Base-by-base conservation (phyloP, 106 monocot species). In the Allium cepa region DNA sequence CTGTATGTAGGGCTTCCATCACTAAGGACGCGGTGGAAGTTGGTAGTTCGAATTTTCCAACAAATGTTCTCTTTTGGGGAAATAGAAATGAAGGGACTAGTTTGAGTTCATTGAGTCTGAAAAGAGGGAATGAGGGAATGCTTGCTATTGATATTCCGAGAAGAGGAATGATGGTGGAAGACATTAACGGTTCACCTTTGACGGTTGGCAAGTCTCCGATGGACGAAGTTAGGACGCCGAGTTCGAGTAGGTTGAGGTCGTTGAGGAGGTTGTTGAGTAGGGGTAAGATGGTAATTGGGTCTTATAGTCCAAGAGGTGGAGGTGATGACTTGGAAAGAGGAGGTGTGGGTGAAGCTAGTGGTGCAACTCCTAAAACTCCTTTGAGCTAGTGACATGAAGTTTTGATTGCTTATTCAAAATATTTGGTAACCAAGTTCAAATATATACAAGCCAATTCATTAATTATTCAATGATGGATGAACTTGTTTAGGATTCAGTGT, bases 1-100 rank as follows among this genome's bases (percentile, higher is more conserved):
- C 87, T 11, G 58, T 87, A 13, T 87, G 87, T 75, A 71, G 87
- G 10, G n/a, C 66, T 50, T 50, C 80, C 6, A 72, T 80, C 36
- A 51, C 50, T 8, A 26, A 6, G 48, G 64, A 49, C 17, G 0
- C 48, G 47, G 36, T 17, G 8, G 7, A 48, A 16, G 48, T 47
- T 46, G 46, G 8, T 15, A 26, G 13, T 10, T 17, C n/a, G 50
- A 52, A 26, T 66, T 66, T 66, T 11, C 66, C 66, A 7, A 66
- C 66, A 22, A 66, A 51, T 52, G 66, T 66, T 46, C 12, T 66
- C 14, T 66, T 66, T 26, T 66, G 50, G 49, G 66, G 66, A 26
- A 66, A 66, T 45, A 22, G 52, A 16, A 49, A 50, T 65, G 66
- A 66, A 52, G 66, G 18, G 17, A 11, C 59, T 15, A 59, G n/a